Conservation (phyloP, 257 asterid species). For the Perilla frutescens region DNA sequence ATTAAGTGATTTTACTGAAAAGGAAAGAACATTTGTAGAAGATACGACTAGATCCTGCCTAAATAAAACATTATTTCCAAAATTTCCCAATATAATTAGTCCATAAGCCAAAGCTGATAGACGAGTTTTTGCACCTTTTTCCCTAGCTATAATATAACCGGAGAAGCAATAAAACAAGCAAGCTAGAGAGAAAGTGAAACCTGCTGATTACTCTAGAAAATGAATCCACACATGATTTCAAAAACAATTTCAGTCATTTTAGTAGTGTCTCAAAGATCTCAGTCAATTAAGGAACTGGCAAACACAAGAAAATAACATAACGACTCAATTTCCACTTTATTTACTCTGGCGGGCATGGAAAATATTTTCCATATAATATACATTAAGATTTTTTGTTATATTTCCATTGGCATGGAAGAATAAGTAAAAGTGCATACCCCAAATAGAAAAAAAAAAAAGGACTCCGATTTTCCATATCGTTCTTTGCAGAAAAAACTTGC, state of each 20-base stretch:
- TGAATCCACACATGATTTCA: neutral
- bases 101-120: neutral
- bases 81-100: neutral
- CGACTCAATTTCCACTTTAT: conserved; percentile 37
- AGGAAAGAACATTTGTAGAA: neutral
- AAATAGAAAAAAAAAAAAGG: conserved; percentile 21
- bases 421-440: conserved; percentile 30
- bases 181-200: neutral
- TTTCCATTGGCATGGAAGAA: conserved; percentile 24
- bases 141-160: neutral
- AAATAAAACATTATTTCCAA: no score
- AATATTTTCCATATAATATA: conserved; percentile 34
- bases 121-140: no score
- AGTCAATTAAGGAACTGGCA: neutral
- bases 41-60: neutral
- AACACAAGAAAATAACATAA: conserved; percentile 33
- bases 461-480: conserved; percentile 33
- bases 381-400: conserved; percentile 5
- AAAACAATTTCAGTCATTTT: neutral
- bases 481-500: conserved; percentile 27
- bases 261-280: no score
- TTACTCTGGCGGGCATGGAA: conserved; percentile 33
- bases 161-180: neutral
- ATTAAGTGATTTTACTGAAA: neutral
- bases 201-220: neutral